These are phyloP conservation scores for Thraustochytrium aureum DNA, from an alignment of 352 stramenopile species.

Conservation along the genomic window DNA sequence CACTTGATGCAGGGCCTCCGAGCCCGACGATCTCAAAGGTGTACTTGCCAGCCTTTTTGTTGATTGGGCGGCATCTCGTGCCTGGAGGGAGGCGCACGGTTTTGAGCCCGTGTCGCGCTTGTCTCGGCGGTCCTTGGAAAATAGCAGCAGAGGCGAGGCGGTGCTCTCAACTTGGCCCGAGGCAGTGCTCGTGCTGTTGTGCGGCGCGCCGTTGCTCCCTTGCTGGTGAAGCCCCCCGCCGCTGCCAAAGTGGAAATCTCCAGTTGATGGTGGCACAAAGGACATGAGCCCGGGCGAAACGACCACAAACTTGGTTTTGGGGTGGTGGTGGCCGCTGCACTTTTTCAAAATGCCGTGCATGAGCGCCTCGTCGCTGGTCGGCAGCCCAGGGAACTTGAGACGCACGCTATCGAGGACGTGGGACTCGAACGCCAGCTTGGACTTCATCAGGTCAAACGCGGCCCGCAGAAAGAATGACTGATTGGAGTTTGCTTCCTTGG, in stretches of 20 bases:
- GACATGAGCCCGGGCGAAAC: conserved; percentile 38
- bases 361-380: conserved; percentile 43
- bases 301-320: conserved; percentile 36
- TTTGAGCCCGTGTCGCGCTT: conserved; percentile 40
- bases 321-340: not conserved
- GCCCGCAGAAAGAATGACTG: conserved; percentile 49
- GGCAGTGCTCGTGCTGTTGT: too few species aligned
- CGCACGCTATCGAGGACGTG: conserved; percentile 49
- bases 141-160: conserved; percentile 28
- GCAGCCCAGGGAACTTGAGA: conserved; percentile 39
- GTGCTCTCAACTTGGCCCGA: too few species aligned
- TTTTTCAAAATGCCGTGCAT: conserved; percentile 37
- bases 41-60: conserved; percentile 41
- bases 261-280: conserved; percentile 10
- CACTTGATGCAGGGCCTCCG: too few species aligned
- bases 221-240: too few species aligned
- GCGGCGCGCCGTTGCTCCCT: too few species aligned
- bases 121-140: conserved; percentile 8
- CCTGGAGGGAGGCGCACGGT: conserved; percentile 7
- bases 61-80: conserved; percentile 12
- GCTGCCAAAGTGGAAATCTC: not conserved
- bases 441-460: conserved; percentile 41
- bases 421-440: conserved; percentile 40
- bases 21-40: conserved; percentile 44
- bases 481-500: conserved; percentile 21